Conservation (phyloP, 805 yeast species). For the Teunomyces panamensis region DNA sequence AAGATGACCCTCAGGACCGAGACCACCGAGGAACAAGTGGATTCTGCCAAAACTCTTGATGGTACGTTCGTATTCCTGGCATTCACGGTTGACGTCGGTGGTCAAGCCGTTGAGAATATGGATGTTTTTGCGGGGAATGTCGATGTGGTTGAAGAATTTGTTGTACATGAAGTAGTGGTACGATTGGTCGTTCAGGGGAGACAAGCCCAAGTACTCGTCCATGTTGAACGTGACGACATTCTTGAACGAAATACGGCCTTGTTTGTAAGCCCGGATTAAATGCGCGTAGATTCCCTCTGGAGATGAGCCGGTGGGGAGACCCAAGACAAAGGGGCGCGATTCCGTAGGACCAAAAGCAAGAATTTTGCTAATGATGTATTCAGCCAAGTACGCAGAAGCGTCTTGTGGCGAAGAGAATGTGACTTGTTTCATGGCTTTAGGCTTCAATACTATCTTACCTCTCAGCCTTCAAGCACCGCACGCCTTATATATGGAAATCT, state of each 20-base stretch:
- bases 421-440: constrained; percentile 26
- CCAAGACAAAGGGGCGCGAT: constrained; percentile 49
- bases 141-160: constrained; percentile 54
- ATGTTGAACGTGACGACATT: constrained; percentile 59
- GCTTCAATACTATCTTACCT: background rate
- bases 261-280: constrained; percentile 43
- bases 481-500: background rate
- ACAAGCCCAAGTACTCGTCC: constrained; percentile 57
- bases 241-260: constrained; percentile 42
- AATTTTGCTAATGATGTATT: constrained; percentile 43
- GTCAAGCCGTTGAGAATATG: constrained; percentile 55
- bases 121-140: constrained; percentile 50
- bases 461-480: background rate
- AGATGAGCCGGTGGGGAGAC: constrained; percentile 61
- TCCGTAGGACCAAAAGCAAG: constrained; percentile 44
- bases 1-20: constrained; percentile 61
- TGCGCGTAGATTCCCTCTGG: constrained; percentile 53
- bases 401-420: constrained; percentile 35
- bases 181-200: constrained; percentile 47
- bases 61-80: constrained; percentile 46
- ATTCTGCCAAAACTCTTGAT: constrained; percentile 49
- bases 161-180: constrained; percentile 59
- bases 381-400: constrained; percentile 46
- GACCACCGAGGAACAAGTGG: constrained; percentile 54
- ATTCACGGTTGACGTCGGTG: constrained; percentile 43